Base-by-base conservation (phyloP, 495 filamentous ascomycete species). In the Tuber borchii region DNA sequence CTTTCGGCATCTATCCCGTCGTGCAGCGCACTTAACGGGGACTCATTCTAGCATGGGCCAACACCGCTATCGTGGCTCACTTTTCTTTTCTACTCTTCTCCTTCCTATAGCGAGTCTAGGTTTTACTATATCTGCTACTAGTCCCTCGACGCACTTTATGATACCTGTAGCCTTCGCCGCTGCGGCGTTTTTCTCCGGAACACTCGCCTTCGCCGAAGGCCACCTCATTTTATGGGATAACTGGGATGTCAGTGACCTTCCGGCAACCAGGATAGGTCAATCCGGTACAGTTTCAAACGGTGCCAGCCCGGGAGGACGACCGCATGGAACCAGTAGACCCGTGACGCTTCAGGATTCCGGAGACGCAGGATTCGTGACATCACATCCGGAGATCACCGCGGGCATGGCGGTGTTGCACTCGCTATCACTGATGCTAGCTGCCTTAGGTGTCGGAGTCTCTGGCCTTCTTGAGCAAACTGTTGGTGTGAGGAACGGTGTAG, bases 221-320 rank as follows among this genome's bases (percentile, higher is more conserved):
- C 87, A 90, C 75, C 90, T 91, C 7, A 84, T 94, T 71, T 86
- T 94, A 83, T 93, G 93, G 92, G 92, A 94, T 80, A 90, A 90
- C 31, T 93, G 89, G 81, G 92, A 94, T 82, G 91, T 90, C 9
- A 92, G 90, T 34, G 92, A 93, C 79, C 86, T 93, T 1, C 90
- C 80, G 20, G 77, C 77, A 40, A 68, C 74, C 20, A 68, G 74
- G 34, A 70, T 81, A 16, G 73, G 74, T 10, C 84, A 65, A 84
- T 86, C 17, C 82, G 91, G 81, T 84, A 88, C 34, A 85, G 87
- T 40, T 88, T 90, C 86, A 89, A 90, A 72, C 87, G 88, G 71
- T 85, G 86, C 26, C 85, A 87, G 76, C 83, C 87, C 71, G 79
- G 86, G 83, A 86, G 71, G 85, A 86, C 20, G 85, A 84, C 74